Base-by-base conservation (phyloP, 768 basidiomycete species). In the Gloeostereum incarnatum region DNA sequence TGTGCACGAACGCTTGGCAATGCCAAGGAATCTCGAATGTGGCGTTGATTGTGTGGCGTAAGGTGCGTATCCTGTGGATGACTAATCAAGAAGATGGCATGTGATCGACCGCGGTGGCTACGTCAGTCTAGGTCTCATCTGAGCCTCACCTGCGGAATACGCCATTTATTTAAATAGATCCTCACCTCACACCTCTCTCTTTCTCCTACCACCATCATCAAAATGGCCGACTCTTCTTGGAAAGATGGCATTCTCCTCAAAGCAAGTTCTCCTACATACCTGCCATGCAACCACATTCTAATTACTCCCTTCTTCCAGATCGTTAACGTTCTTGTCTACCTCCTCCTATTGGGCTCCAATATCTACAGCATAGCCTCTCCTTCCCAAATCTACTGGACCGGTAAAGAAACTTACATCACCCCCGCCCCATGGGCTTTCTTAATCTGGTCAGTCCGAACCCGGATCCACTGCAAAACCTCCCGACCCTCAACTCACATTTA, bases 371-470 rank as follows among this genome's bases (percentile, higher is more conserved):
- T 17, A 6, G 29, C 29, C 17, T 30, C 76, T 2, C 87, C 87
- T 1, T 69, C 73, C 29, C 78, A 73, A 45, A 69, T 78, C 36
- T 88, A 89, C 61, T 76, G 69, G 53, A 58, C 66, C 46, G 78
- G 76, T 31, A 89, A 89, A 56, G 80, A 85, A 49, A 96, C 93
- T 0, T 97, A 92, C 59, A 65, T 98, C 41, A 96, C 92, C 1
- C 94, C 94, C n/a, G 87, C 89, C 18, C 78, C 81, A 19, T 96
- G 86, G 78, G 83, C 87, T 1, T 94, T 91, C 66, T 73, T 83
- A 64, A 83, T 92, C 54, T 94, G 91, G 89, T 84, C 39, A 29
- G 67, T 54, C 23, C 10, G 22, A 17, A 21, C 31, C 10, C 18
- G 37, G 18, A 16, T 27, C 24, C 22, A 11, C 16, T 38, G 26